Evolutionary conservation across 108 stramenopile genomes (phyloP).

Genomic region (Cafeteria roenbergensis): DNA sequence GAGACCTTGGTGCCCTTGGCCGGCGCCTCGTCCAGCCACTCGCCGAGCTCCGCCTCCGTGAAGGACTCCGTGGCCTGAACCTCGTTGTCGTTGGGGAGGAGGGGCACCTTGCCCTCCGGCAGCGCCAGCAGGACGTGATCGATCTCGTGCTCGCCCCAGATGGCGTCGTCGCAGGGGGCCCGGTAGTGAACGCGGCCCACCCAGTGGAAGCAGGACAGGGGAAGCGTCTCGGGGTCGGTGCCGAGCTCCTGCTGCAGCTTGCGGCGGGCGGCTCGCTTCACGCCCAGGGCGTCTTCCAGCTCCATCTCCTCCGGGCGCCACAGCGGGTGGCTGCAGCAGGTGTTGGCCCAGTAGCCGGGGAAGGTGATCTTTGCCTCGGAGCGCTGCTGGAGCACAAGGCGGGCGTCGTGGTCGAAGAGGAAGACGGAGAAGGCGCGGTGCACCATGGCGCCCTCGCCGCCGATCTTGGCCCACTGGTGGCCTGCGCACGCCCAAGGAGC

Average conservation of each 20-base stretch:
- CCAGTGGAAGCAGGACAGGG: constrained; percentile 67
- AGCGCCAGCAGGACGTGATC: constrained; percentile 84
- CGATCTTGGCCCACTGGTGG: constrained; percentile 2
- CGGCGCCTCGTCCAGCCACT: constrained; percentile 50
- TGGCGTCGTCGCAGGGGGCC: constrained; percentile 50
- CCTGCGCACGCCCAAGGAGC: too few relatives aligned
- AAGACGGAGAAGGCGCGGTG: constrained; percentile 98
- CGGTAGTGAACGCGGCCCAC: constrained; percentile 88
- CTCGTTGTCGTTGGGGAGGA: constrained; percentile 70
- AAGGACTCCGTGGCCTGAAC: constrained; percentile 67
- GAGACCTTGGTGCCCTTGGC: constrained; percentile 5
- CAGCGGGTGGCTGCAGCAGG: constrained; percentile 90
- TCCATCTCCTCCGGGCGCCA: constrained; percentile 52
- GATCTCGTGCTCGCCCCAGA: constrained; percentile 98
- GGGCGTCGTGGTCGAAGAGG: constrained; percentile 69
- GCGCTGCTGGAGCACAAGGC: constrained; percentile 77
- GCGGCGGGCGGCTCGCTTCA: constrained; percentile 79
- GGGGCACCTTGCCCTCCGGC: constrained; percentile 45
- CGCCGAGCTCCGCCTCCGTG: constrained; percentile 41
- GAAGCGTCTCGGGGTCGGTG: constrained; percentile 50
- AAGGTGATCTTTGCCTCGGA: constrained; percentile 88
- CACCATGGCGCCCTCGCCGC: constrained; percentile 39
- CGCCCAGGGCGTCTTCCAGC: constrained; percentile 52
- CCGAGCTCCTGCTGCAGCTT: constrained; percentile 90
- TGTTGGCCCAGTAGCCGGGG: constrained; percentile 96